Evolutionary conservation across 202 grass and related monocot genomes (phyloP), one percentile per base, ranked within the genome.

Genomic region (Thinopyrum obtusiflorum): DNA sequence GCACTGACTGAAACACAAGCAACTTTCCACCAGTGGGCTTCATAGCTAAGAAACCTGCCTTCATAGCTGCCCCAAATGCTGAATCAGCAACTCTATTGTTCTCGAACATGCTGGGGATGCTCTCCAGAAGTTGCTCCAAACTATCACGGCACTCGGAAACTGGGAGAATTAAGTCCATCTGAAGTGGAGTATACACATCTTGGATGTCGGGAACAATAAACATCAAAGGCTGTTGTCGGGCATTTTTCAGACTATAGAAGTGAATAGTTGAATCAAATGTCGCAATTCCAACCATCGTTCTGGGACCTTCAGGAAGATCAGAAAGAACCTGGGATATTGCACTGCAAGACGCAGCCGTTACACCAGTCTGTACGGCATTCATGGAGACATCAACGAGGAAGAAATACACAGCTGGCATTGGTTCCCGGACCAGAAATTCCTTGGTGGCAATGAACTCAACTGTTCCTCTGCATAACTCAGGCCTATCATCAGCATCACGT

Each of bases 391-490:
- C 94, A 76, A 97, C 86, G 62, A 97, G 78, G 85, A 97, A 97
- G 79, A 97, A 97, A 92, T 92, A 97, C 21, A 97, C 91, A 80
- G 91, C 89, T 60, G 91, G 94, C 94, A 97, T 97, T 72, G 94
- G 94, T 23, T 97, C 94, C 57, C 94, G 91, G 61, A 98, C 95
- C 93, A 98, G 88, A 83, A 96, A 98, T 88, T 98, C 97, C 84
- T 94, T 96, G 37, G 92, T 92, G 61, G 97, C 97, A 78, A 98
- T 62, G 86, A 98, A 98, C 91, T 98, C 97, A 88, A 98, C 91
- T 51, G 97, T 94, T 84, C 97, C 97, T 92, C 87, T 98, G 75
- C 90, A 98, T 82, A 98, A 86, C 79, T 98, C 97, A 40, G 97
- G 97, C 82, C 97, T 98, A 51, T 96, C 93, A 88, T 98, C 93